Evolutionary conservation across 2,329 filamentous ascomycete species (phyloP), one percentile per base, ranked within the genome.

Genomic region (Metarhizium anisopliae): DNA sequence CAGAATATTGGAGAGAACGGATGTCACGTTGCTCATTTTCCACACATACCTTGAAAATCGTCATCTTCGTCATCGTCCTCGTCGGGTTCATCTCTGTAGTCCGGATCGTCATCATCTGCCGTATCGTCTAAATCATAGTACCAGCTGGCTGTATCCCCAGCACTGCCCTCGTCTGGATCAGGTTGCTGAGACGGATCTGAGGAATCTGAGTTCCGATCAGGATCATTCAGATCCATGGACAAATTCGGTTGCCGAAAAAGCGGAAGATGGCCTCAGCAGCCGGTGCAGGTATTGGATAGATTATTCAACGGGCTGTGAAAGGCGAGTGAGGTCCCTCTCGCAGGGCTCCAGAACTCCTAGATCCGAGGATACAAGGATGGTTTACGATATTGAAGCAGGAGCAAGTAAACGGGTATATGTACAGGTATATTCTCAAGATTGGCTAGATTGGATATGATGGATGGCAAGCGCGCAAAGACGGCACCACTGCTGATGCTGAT

Each of bases 91-190:
- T 63, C 61, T 3, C 59, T 60, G 18, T 62, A 62, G 16, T 59
- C 59, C 11, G 52, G 32, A 10, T 61, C 60, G 11, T 60, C 51
- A 50, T 56, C 50, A 38, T 52, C 54, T 7, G 25, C 6, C 10
- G 36, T n/a, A 43, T 51, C 55, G 35, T 60, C 52, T 25, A 55
- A 43, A 29, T 59, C 58, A 8, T 56, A 53, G 40, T 59, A 54
- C 14, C 30, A 51, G 29, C 36, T 54, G 40, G 70, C 67, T 5
- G 70, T 65, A 42, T 70, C 66, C n/a, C 62, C 62, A 6, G 49
- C 40, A 43, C 60, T 59, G 30, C 57, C 58, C 20, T 54, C 49
- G 3, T 54, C 56, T 14, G 30, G 10, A 3, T 29, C 20, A 30
- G 8, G 45, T 18, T 29, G 50, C 50, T 51, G 45, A 29, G 45